Base-by-base conservation (phyloP, 164 flowering plant genomes). In the Umbellularia californica region DNA sequence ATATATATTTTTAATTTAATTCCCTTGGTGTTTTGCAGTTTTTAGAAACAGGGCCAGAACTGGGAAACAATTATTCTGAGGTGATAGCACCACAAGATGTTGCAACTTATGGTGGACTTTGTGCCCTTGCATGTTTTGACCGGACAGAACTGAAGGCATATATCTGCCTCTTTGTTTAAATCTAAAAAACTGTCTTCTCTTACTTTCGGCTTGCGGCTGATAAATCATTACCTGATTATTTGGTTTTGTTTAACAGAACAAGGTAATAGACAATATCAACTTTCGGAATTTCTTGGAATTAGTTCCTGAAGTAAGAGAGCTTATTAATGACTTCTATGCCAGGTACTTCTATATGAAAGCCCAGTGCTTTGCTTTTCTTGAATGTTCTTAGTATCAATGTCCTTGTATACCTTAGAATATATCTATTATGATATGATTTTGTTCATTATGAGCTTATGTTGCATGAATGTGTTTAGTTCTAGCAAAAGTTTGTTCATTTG, bases 81-180 rank as follows among this genome's bases (percentile, higher is more conserved):
- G 97, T 96, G 50, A 92, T 96, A 84, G 95, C 99, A 67, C 86
- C 95, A 22, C 99, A 94, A 86, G 99, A 96, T 85, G 92, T 96
- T 82, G 99, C 98, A 72, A 96, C 97, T 14, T 96, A 96, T 82
- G 99, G 99, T 33, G 98, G 98, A 35, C 93, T 96, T 71, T 96
- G 98, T 84, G 99, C 99, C 25, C 97, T 94, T 82, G 99, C 98
- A 66, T 94, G 86, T 82, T 96, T 94, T 83, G 98, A 96, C 83
- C 86, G 98, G 72, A 71, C 92, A 30, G 99, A 96, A 76, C 82
- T 96, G 76, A 95, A 95, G 97, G 99, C 79, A 92, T 78, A 2
- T 78, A 72, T 33, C 47, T 50, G 1, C 23, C 69, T 11, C 51
- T 70, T 52, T 60, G 10, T 41, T 41, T 41, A 41, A 41, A 41